Base-by-base conservation (phyloP, 805 yeast species). In the Yamadazyma olivae region DNA sequence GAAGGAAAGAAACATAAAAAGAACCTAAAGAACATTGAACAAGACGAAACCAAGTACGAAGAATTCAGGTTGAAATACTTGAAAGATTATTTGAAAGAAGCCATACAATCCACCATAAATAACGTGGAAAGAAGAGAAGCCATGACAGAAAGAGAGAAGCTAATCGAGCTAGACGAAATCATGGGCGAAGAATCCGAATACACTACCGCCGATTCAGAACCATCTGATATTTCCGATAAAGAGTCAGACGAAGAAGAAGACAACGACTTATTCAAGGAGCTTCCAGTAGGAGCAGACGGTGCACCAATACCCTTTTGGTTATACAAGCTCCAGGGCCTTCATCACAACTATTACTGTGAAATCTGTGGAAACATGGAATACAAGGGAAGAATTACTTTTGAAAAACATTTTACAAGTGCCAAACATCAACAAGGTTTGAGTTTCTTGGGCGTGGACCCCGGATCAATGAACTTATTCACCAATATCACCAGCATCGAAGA, bases 291-390 rank as follows among this genome's bases (percentile, higher is more conserved):
- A 0, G 74, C 85, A 14, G 97, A 90, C 58, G 97, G 97, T 0
- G 74, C 72, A 27, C 97, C 97, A 1, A 87, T 93, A 19, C 99
- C 99, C 1, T 78, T 71, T 36, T 93, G 99, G 99, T 66, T 93
- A 19, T 90, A 79, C 69, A 93, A 90, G 57, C 65, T 90, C 30
- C 89, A 88, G 50, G 99, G 99, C 0, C 67, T 90, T 8, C 84
- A 84, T 38, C 71, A 76, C 28, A 77, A 74, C 35, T 86, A 78
- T 48, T 50, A 60, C 1, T 93, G 99, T 56, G 97, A 93, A 59
- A 75, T 93, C 6, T 93, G 99, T 55, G 95, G 95, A 4, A 79
- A 85, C 49, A 56, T 61, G 21, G 62, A 66, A 6, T 91, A 82
- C 59, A 74, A 76, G 48, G 99, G 99, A 1, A 70, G 95, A 6